Conservation (phyloP, 2,329 filamentous ascomycete species). For the Magnaporthiopsis incrustans region DNA sequence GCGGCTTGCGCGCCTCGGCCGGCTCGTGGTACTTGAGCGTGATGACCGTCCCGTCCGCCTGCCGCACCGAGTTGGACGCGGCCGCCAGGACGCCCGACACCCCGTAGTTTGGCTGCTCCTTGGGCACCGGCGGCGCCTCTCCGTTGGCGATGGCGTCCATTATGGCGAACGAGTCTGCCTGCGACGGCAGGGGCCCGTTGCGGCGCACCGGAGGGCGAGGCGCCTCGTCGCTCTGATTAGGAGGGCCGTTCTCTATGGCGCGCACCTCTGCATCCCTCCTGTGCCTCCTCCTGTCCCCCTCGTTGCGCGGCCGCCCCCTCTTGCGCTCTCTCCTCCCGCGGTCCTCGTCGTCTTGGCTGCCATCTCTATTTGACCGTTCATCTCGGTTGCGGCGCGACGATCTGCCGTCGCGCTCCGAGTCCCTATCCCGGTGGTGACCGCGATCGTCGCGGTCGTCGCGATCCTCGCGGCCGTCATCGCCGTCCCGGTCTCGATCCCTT, state of each 20-base stretch:
- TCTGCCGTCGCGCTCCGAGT: neutral
- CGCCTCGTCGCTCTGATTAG: neutral
- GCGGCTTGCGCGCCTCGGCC: conserved; percentile 80
- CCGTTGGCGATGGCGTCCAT: conserved; percentile 33
- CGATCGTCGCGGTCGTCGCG: conserved; percentile 3
- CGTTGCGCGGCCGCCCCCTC: conserved; percentile 6
- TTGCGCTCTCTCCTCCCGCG: conserved; percentile 5
- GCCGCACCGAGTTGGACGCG: conserved; percentile 69
- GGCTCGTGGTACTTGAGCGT: conserved; percentile 96
- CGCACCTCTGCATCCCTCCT: neutral
- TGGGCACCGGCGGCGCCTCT: conserved; percentile 34
- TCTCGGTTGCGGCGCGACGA: neutral
- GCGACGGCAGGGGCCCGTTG: conserved; percentile 49
- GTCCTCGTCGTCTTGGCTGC: neutral
- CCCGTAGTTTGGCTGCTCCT: conserved; percentile 83
- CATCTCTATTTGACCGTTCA: neutral
- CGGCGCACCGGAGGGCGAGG: conserved; percentile 19
- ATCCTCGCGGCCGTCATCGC: conserved; percentile 3
- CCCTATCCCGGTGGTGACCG: neutral
- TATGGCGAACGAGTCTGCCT: conserved; percentile 51
- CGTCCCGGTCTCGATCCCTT: neutral
- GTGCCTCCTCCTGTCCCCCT: conserved; percentile 1
- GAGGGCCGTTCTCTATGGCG: neutral
- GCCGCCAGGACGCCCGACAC: conserved; percentile 77
- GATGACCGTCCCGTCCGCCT: conserved; percentile 65